phyloP scores from a whole-genome alignment of 495 filamentous ascomycete species.

The Penicillium arizonense region DNA sequence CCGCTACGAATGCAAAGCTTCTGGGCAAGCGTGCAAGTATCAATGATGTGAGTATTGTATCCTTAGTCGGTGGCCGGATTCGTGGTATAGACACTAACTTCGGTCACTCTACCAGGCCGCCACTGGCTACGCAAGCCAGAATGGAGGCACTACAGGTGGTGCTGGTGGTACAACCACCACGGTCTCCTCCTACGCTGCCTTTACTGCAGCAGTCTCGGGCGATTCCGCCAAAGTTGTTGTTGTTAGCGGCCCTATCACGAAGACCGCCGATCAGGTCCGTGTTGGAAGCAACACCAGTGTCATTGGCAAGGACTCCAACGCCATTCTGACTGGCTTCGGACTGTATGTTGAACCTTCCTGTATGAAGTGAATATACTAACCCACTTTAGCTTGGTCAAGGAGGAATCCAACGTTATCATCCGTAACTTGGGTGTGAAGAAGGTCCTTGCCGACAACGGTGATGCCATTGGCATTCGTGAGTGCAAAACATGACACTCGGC shows the following conservation, averaged over 20 bases:
- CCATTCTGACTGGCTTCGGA: slow-evolving; percentile 31
- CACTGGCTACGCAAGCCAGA: slow-evolving; percentile 41
- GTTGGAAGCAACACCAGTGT: slow-evolving; percentile 57
- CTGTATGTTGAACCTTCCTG: slow-evolving; percentile 16
- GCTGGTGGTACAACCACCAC: slow-evolving; percentile 56
- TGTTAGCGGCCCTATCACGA: slow-evolving; percentile 45
- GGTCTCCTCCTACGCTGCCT: slow-evolving; percentile 54
- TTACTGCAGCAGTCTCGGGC: slow-evolving; percentile 47
- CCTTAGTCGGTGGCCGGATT: background rate
- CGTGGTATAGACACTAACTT: background rate
- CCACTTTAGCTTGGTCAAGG: slow-evolving; percentile 38
- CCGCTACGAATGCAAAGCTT: slow-evolving; percentile 13
- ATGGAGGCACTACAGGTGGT: slow-evolving; percentile 59
- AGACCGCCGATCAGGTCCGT: slow-evolving; percentile 39
- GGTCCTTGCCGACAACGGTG: slow-evolving; percentile 56
- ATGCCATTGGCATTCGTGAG: slow-evolving; percentile 56
- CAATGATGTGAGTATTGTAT: slow-evolving; percentile 22
- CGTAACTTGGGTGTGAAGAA: slow-evolving; percentile 61
- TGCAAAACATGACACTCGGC: background rate
- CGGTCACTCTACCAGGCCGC: slow-evolving; percentile 16
- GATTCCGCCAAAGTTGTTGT: slow-evolving; percentile 47
- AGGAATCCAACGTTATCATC: slow-evolving; percentile 58
- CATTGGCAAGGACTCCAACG: slow-evolving; percentile 39
- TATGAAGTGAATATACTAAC: background rate
- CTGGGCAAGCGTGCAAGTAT: slow-evolving; percentile 27